Evolutionary conservation across 1,284 basidiomycete genomes (phyloP).

Genomic region (Ganoderma boninense): DNA sequence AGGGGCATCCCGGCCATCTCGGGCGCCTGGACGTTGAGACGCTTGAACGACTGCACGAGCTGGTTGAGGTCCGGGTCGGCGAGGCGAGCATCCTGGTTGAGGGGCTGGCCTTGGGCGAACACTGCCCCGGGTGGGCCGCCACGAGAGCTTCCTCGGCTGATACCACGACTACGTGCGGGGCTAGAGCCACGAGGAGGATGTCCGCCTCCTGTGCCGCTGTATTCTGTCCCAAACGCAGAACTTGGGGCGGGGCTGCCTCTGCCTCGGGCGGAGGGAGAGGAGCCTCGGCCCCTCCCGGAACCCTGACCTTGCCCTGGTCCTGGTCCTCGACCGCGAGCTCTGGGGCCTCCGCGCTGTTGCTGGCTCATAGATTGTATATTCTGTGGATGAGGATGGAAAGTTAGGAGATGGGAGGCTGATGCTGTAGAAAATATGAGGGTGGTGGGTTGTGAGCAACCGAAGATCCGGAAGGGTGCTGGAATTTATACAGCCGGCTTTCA

Average conservation of each 20-base stretch:
- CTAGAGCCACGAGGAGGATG: slow-evolving; percentile 15
- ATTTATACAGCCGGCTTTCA: background rate
- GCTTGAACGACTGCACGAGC: slow-evolving; percentile 58
- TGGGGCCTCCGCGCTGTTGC: slow-evolving; percentile 19
- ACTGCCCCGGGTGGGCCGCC: slow-evolving; percentile 30
- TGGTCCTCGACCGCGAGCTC: slow-evolving; percentile 26
- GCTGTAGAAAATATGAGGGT: background rate
- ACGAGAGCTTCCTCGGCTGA: slow-evolving; percentile 35
- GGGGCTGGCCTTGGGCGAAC: slow-evolving; percentile 48
- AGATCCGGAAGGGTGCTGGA: background rate
- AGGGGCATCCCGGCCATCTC: slow-evolving; percentile 66
- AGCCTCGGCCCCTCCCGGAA: slow-evolving; percentile 17
- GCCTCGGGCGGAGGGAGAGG: slow-evolving; percentile 22
- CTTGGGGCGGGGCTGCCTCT: slow-evolving; percentile 30
- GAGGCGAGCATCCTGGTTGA: slow-evolving; percentile 54
- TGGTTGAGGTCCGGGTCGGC: slow-evolving; percentile 41
- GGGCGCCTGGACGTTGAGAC: slow-evolving; percentile 38
- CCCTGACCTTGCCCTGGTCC: background rate
- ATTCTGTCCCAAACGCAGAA: slow-evolving; percentile 17
- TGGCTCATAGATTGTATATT: slow-evolving; percentile 14
- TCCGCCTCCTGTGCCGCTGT: slow-evolving; percentile 24
- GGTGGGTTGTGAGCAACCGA: background rate
- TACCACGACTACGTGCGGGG: slow-evolving; percentile 10
- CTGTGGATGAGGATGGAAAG: background rate
- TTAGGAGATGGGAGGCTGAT: background rate